phyloP scores from a whole-genome alignment of 352 stramenopile genomes.

The Globisporangium cystogenes region DNA sequence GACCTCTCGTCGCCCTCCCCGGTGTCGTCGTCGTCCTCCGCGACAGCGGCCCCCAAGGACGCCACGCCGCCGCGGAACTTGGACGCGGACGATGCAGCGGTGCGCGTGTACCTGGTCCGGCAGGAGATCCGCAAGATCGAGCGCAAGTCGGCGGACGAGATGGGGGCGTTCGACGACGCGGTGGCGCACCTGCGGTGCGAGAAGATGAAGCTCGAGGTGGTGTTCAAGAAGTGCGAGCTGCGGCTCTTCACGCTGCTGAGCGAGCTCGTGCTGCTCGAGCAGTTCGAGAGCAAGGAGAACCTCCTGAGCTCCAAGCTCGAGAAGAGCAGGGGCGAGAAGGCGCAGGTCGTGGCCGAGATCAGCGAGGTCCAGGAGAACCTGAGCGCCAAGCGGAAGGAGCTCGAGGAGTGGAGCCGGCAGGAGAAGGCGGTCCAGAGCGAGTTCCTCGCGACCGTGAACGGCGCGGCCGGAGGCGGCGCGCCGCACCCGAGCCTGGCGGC shows the following conservation, averaged over 20 bases:
- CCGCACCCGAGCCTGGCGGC: constrained; percentile 58
- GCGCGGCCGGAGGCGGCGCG: constrained; percentile 23
- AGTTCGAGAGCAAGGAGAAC: constrained; percentile 90
- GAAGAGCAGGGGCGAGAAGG: constrained; percentile 81
- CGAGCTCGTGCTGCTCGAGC: constrained; percentile 86
- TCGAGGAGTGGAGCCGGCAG: constrained; percentile 68
- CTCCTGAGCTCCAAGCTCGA: constrained; percentile 84
- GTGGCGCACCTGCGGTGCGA: constrained; percentile 88
- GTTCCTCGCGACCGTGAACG: constrained; percentile 66
- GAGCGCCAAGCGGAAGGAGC: constrained; percentile 65
- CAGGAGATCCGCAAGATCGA: constrained; percentile 69
- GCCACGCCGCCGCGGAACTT: constrained; percentile 7
- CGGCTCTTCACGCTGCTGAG: constrained; percentile 81
- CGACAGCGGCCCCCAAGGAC: not conserved
- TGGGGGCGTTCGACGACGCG: constrained; percentile 81
- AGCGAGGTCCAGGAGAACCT: constrained; percentile 74
- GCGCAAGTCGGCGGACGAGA: constrained; percentile 53
- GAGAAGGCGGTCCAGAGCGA: constrained; percentile 63
- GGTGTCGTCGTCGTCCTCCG: not conserved
- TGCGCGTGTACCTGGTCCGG: constrained; percentile 46
- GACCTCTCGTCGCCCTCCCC: not conserved
- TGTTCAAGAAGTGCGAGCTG: constrained; percentile 88
- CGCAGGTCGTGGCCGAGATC: constrained; percentile 74
- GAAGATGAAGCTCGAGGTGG: constrained; percentile 77
- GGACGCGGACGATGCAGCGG: constrained; percentile 38